Conservation (phyloP, 2,329 filamentous ascomycete species). For the Chrysosporium queenslandicum region DNA sequence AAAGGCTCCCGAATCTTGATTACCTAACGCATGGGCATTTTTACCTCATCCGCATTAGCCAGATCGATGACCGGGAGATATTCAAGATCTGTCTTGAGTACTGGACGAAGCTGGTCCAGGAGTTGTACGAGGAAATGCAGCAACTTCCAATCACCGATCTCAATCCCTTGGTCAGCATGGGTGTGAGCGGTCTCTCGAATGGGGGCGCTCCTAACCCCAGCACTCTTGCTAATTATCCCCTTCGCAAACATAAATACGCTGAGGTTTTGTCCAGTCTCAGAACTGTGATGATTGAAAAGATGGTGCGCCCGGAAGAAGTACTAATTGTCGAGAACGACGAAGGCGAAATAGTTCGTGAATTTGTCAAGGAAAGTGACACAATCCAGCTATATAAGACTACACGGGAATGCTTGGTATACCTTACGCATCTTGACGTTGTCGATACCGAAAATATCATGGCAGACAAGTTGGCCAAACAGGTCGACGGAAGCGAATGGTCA, state of each 20-base stretch:
- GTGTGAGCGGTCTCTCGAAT: conserved; percentile 58
- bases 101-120: conserved; percentile 96
- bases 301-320: conserved; percentile 96
- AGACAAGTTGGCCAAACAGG: conserved; percentile 89
- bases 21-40: conserved; percentile 94
- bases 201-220: conserved; percentile 76
- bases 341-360: conserved; percentile 96
- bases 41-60: conserved; percentile 94
- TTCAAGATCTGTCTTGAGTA: conserved; percentile 99
- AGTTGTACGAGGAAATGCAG: conserved; percentile 98
- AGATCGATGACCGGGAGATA: conserved; percentile 97
- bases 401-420: conserved; percentile 88
- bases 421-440: conserved; percentile 93
- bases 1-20: conserved; percentile 89
- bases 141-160: conserved; percentile 84
- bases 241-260: conserved; percentile 96
- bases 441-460: conserved; percentile 99
- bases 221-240: conserved; percentile 77
- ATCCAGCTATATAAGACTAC: conserved; percentile 99
- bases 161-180: conserved; percentile 77
- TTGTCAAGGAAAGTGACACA: conserved; percentile 98
- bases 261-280: conserved; percentile 89
- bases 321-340: conserved; percentile 99
- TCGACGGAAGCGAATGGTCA: conserved; percentile 93
- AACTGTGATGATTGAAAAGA: conserved; percentile 99